These are phyloP conservation scores for Papiliotrema laurentii DNA, from an alignment of 1,284 basidiomycete species.

Conservation along the genomic window DNA sequence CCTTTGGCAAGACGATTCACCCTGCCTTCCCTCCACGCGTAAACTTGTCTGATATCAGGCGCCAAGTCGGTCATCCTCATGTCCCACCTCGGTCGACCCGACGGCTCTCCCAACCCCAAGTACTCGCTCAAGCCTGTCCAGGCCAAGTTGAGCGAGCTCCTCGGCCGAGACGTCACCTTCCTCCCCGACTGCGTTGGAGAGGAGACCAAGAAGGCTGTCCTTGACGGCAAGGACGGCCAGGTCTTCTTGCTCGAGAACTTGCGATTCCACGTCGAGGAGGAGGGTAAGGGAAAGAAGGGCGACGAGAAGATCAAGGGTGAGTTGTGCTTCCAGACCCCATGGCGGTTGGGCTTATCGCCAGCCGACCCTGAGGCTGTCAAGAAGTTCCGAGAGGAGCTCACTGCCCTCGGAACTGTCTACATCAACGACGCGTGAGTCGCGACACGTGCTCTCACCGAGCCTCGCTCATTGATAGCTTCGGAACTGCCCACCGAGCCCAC, in stretches of 20 bases:
- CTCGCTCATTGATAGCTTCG: conserved; percentile 57
- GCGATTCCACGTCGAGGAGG: conserved; percentile 97
- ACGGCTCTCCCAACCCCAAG: conserved; percentile 83
- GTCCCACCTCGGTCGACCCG: conserved; percentile 97
- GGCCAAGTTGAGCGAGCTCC: conserved; percentile 64
- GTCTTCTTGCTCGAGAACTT: conserved; percentile 95
- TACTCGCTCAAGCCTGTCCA: conserved; percentile 87
- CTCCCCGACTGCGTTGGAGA: conserved; percentile 80
- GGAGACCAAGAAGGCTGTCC: conserved; percentile 73
- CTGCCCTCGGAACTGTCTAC: conserved; percentile 92
- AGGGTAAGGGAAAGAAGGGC: conserved; percentile 92
- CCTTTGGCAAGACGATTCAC: neutral
- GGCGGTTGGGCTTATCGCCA: conserved; percentile 10
- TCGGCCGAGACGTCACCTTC: conserved; percentile 71
- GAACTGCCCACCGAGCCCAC: conserved; percentile 96
- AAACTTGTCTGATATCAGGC: too few relatives aligned
- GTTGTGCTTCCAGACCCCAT: conserved; percentile 6
- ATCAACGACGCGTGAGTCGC: conserved; percentile 77
- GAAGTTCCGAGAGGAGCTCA: conserved; percentile 81
- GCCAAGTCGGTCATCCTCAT: conserved; percentile 85
- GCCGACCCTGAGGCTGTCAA: conserved; percentile 78
- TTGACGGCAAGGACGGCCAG: conserved; percentile 65
- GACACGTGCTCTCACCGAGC: neutral
- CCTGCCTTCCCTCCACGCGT: neutral
- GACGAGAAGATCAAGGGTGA: conserved; percentile 71